Conservation (phyloP, 2,329 filamentous ascomycete species). For the Sordariomycetes sp. region DNA sequence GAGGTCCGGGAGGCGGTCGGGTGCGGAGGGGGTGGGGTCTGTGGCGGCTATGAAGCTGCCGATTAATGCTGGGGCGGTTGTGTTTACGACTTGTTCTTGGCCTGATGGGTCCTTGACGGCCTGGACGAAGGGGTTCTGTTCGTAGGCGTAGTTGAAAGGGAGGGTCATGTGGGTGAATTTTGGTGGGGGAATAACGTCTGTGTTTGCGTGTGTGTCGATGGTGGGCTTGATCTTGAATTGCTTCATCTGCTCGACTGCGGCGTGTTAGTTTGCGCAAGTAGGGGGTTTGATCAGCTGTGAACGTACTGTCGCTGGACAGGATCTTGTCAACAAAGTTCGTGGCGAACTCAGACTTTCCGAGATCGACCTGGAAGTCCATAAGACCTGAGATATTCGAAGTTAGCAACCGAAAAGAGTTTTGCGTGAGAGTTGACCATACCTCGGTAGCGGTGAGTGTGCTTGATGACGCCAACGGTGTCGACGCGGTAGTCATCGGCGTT, state of each 20-base stretch:
- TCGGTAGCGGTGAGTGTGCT: slow-evolving; percentile 76
- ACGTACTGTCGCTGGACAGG: slow-evolving; percentile 54
- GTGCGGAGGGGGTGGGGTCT: slow-evolving; percentile 48
- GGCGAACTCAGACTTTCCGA: slow-evolving; percentile 55
- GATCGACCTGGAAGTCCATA: slow-evolving; percentile 77
- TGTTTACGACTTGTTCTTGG: slow-evolving; percentile 39
- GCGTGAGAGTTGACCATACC: slow-evolving; percentile 23
- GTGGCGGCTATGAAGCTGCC: slow-evolving; percentile 46
- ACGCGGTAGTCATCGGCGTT: slow-evolving; percentile 54
- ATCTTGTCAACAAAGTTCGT: slow-evolving; percentile 58
- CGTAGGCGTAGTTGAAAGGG: slow-evolving; percentile 69
- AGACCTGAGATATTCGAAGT: slow-evolving; percentile 30
- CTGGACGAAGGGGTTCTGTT: slow-evolving; percentile 70
- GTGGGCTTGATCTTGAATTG: slow-evolving; percentile 54
- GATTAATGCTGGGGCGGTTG: slow-evolving; percentile 42
- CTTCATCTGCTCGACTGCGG: slow-evolving; percentile 33
- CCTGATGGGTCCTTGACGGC: slow-evolving; percentile 43
- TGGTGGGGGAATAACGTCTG: slow-evolving; percentile 68
- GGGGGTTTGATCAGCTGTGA: background rate
- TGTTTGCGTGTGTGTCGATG: slow-evolving; percentile 42
- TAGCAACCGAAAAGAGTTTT: background rate
- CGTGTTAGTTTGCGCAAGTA: background rate
- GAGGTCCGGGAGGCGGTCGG: slow-evolving; percentile 43
- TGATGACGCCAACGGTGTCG: slow-evolving; percentile 58
- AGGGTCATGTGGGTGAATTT: slow-evolving; percentile 62